Conservation (phyloP, 2,329 filamentous ascomycete genomes). For the Gaeumannomyces sp. region DNA sequence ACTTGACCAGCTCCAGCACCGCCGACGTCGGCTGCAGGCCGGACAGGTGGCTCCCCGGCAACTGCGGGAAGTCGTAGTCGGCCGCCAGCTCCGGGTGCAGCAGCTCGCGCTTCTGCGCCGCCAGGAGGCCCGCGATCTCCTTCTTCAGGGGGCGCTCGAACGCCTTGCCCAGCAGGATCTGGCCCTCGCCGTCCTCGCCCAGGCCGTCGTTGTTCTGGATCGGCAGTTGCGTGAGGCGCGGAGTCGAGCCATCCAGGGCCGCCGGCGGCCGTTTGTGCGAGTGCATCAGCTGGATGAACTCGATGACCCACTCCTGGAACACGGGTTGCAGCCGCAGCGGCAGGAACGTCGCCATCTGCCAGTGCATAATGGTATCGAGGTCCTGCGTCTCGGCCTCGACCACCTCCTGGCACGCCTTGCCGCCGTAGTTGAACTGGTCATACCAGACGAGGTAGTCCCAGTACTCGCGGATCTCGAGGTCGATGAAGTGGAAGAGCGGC, state of each 20-base stretch:
- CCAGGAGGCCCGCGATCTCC: conserved; percentile 74
- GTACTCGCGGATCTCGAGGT: conserved; percentile 95
- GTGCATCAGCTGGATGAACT: conserved; percentile 95
- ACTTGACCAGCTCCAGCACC: conserved; percentile 84
- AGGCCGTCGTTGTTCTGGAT: conserved; percentile 49
- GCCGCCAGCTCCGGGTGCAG: conserved; percentile 80
- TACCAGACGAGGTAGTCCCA: conserved; percentile 99
- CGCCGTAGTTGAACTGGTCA: conserved; percentile 97
- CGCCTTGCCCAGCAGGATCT: conserved; percentile 67
- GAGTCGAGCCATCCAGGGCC: conserved; percentile 29
- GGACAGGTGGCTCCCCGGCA: conserved; percentile 65
- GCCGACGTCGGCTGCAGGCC: conserved; percentile 40
- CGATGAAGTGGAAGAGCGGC: conserved; percentile 93
- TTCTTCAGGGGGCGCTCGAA: conserved; percentile 90
- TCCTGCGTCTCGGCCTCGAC: conserved; percentile 66
- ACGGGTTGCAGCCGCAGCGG: conserved; percentile 72
- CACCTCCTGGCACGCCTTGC: conserved; percentile 82
- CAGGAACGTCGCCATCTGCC: conserved; percentile 90
- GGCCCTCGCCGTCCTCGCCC: conserved; percentile 53
- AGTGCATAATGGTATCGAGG: conserved; percentile 86
- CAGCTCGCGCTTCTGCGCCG: conserved; percentile 80
- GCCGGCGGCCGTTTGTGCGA: conserved; percentile 60
- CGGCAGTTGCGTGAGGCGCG: conserved; percentile 52
- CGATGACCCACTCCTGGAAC: conserved; percentile 89
- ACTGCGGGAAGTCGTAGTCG: conserved; percentile 78